phyloP scores from a whole-genome alignment of 2,329 filamentous ascomycete genomes.

The Ceratocystis albifundus region DNA sequence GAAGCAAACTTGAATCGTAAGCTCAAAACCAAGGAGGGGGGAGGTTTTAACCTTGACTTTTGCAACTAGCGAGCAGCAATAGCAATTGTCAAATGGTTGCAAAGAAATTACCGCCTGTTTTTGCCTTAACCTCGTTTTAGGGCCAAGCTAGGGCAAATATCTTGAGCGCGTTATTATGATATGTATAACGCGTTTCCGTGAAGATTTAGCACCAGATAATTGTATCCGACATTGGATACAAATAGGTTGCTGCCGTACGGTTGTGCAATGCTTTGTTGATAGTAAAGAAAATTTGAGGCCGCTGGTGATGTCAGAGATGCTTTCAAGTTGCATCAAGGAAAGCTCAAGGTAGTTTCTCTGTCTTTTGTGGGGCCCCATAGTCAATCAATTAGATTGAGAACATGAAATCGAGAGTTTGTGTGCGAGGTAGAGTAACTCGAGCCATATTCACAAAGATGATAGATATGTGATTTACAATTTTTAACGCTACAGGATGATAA shows the following conservation, averaged over 20 bases:
- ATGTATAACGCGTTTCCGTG: background rate
- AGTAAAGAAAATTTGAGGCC: background rate
- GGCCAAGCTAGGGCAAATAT: background rate
- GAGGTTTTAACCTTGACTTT: background rate
- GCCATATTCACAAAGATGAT: too few relatives aligned
- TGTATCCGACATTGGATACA: background rate
- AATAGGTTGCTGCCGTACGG: background rate
- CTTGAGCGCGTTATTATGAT: background rate
- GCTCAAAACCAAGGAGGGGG: background rate
- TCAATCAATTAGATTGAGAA: too few relatives aligned
- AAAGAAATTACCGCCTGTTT: background rate
- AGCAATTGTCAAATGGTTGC: background rate
- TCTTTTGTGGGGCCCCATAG: too few relatives aligned
- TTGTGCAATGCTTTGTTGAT: background rate
- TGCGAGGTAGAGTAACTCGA: too few relatives aligned
- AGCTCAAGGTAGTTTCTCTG: too few relatives aligned
- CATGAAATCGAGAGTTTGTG: too few relatives aligned
- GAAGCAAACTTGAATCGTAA: background rate
- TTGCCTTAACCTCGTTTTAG: background rate
- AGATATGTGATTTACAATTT: too few relatives aligned
- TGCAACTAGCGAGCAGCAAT: background rate
- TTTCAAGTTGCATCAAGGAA: too few relatives aligned
- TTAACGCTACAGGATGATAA: too few relatives aligned
- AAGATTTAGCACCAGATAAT: background rate
- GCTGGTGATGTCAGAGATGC: background rate